Conservation (phyloP, 331 rosid species). For the Spiraea crenata region DNA sequence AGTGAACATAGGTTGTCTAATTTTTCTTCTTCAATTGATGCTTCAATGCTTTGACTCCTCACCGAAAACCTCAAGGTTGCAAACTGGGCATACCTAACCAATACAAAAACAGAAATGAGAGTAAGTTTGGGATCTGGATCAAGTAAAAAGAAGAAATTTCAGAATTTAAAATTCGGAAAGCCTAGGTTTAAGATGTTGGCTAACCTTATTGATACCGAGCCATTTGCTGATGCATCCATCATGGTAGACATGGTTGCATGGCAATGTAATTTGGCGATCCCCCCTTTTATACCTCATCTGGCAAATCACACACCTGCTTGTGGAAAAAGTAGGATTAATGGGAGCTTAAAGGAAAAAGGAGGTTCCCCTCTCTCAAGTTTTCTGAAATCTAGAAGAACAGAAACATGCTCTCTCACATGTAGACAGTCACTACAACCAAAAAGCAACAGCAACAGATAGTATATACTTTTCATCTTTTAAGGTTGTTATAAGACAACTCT, state of each 20-base stretch:
- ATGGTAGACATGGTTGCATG: conserved; percentile 89
- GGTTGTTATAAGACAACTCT: neutral
- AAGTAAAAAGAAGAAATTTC: neutral
- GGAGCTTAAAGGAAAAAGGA: neutral
- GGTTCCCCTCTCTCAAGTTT: neutral
- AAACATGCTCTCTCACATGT: neutral
- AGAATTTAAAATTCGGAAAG: neutral
- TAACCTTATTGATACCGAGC: conserved; percentile 91
- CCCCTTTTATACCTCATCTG: conserved; percentile 93
- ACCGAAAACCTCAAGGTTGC: conserved; percentile 85
- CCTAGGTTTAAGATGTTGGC: conserved; percentile 2
- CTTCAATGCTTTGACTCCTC: conserved; percentile 48
- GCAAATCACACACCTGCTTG: conserved; percentile 79
- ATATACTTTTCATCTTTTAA: neutral
- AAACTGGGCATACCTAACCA: conserved; percentile 85
- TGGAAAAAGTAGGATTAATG: neutral
- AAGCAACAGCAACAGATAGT: neutral
- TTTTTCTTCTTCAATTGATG: conserved; percentile 14
- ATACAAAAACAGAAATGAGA: conserved; percentile 19
- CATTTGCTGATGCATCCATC: conserved; percentile 85
- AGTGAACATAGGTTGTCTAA: neutral
- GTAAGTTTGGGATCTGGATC: conserved; percentile 4
- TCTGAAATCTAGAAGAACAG: neutral
- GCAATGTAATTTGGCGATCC: conserved; percentile 75
- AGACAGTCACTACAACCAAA: neutral